Conservation (phyloP, 75 land plant species). For the Pinus taeda region DNA sequence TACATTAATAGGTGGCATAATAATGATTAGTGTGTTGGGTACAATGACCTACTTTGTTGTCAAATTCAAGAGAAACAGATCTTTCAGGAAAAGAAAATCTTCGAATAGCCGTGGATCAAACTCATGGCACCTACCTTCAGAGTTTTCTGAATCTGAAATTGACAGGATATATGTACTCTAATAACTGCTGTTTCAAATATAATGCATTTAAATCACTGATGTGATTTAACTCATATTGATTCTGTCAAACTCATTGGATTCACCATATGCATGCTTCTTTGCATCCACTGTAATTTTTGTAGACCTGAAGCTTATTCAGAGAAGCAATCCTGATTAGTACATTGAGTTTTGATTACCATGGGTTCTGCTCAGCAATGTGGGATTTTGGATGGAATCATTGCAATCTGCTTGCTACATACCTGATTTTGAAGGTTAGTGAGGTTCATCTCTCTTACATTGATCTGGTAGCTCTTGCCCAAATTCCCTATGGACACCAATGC, state of each 20-base stretch:
- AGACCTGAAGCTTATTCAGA: neutral
- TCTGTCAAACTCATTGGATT: neutral
- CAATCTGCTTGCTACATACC: neutral
- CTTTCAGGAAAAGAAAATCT: slow-evolving; percentile 27
- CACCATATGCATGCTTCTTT: neutral
- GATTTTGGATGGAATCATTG: neutral
- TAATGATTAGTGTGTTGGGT: slow-evolving; percentile 51
- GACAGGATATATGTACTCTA: slow-evolving; percentile 63
- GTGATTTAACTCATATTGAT: neutral
- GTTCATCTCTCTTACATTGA: neutral
- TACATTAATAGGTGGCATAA: slow-evolving; percentile 46
- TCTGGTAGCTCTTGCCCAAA: slow-evolving; percentile 3
- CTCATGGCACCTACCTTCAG: slow-evolving; percentile 28
- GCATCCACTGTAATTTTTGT: no score
- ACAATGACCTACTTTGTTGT: slow-evolving; percentile 61
- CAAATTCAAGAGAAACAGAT: slow-evolving; percentile 34
- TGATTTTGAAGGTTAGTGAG: neutral
- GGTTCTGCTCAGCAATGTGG: neutral
- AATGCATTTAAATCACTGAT: neutral
- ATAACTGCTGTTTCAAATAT: neutral
- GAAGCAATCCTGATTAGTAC: neutral
- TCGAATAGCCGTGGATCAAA: slow-evolving; percentile 16
- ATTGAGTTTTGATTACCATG: neutral
- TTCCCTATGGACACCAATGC: slow-evolving; percentile 2
- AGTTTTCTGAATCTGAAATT: slow-evolving; percentile 45